Evolutionary conservation across 495 filamentous ascomycete species (phyloP), one percentile per base, ranked within the genome.

Genomic region (Penicillium canariense): DNA sequence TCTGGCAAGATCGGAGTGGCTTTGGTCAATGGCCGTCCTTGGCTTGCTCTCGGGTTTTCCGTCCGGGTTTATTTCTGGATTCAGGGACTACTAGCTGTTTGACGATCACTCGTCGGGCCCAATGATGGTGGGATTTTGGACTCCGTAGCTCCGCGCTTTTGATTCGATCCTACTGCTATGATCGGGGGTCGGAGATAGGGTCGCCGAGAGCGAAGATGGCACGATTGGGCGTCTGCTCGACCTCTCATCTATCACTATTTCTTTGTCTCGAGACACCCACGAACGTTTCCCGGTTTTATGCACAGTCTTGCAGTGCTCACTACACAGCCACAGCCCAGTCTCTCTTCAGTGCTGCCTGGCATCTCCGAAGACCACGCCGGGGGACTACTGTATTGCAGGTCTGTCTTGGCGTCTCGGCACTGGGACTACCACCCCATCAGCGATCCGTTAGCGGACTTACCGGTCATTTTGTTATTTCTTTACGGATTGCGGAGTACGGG

Each of bases 291-390:
- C 9, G 26, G n/a, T 25, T 18, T 31, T 44, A 11, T 32, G 46
- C 30, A 35, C 30, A 14, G 28, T 5, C 20, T 38, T 27, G 18
- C 38, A 40, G 8, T 18, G n/a, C n/a, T n/a, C n/a, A n/a, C n/a
- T n/a, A 42, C 54, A 56, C 61, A 58, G 54, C 54, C 61, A 64
- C 61, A 61, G 35, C 48, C 55, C 54, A 50, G 31, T 57, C 31
- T 25, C 34, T 17, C 17, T 38, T 25, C 30, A 48, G 40, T 54
- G 50, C 35, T 60, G 52, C 52, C 48, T 54, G 43, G 42, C 20
- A 15, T 48, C 49, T 28, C 56, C 28, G 51, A 55, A 50, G 11
- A 22, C 45, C 15, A 53, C 44, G 4, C 28, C 14, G 28, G 47
- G 23, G 22, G 23, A 47, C 48, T 50, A 54, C 55, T 57, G 57